Evolutionary conservation across 148 eudicot species (phyloP).

Genomic region (Nepenthes gracilis): DNA sequence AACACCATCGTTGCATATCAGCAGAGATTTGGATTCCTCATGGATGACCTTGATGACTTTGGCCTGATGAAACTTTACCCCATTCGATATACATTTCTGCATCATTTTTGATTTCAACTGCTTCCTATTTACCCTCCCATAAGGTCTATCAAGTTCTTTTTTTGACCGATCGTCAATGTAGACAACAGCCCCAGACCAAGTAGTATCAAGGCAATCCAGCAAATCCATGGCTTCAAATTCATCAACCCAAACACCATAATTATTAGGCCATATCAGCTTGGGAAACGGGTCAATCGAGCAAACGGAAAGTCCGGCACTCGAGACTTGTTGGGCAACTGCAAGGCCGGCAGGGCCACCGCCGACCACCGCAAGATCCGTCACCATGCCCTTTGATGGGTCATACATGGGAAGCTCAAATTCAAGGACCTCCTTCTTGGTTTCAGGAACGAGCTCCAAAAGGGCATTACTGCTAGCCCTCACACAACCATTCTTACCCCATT

Average conservation of each 20-base stretch:
- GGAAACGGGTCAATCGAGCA: conserved; percentile 92
- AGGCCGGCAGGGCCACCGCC: conserved; percentile 99
- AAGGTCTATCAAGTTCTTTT: conserved; percentile 75
- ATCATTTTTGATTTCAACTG: conserved; percentile 92
- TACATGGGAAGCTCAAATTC: conserved; percentile 86
- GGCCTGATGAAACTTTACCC: conserved; percentile 87
- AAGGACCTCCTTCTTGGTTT: conserved; percentile 79
- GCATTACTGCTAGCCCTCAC: conserved; percentile 47
- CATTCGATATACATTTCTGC: conserved; percentile 82
- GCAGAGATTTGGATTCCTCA: conserved; percentile 62
- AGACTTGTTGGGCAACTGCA: conserved; percentile 93
- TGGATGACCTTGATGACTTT: conserved; percentile 81
- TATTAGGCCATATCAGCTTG: conserved; percentile 93
- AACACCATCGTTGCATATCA: conserved; percentile 82
- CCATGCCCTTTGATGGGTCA: conserved; percentile 67
- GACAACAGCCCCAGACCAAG: conserved; percentile 94
- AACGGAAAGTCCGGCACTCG: conserved; percentile 83
- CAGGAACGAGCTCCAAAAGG: conserved; percentile 84
- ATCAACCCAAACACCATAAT: conserved; percentile 99
- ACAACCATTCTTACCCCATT: conserved; percentile 21
- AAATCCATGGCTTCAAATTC: conserved; percentile 99
- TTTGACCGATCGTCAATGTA: conserved; percentile 51
- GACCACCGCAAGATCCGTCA: conserved; percentile 76
- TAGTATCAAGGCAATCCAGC: conserved; percentile 90
- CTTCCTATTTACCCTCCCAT: conserved; percentile 90